phyloP scores from a whole-genome alignment of 2,329 filamentous ascomycete species.

The Claviceps monticola region DNA sequence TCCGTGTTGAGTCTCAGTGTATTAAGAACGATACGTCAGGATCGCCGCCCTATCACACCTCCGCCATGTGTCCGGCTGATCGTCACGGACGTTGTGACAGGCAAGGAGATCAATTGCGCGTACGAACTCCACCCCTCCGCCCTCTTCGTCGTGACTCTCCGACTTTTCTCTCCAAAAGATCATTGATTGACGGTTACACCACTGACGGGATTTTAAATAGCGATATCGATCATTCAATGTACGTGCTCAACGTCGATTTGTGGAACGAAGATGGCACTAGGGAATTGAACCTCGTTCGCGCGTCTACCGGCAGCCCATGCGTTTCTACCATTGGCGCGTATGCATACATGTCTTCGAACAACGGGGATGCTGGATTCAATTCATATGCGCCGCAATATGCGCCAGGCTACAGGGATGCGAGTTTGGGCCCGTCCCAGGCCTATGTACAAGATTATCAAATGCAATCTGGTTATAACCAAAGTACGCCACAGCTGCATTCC shows the following conservation, averaged over 20 bases:
- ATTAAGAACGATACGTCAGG: conserved; percentile 33
- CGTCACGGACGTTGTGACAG: conserved; percentile 59
- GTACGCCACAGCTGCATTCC: conserved; percentile 10
- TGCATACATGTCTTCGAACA: conserved; percentile 46
- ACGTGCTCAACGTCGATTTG: conserved; percentile 51
- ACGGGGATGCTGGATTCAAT: conserved; percentile 15
- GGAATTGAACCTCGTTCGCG: conserved; percentile 53
- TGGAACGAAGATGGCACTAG: conserved; percentile 51
- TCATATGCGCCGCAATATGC: conserved; percentile 22
- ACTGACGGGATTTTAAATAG: conserved; percentile 9
- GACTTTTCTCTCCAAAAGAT: too few species aligned
- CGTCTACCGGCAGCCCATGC: conserved; percentile 53
- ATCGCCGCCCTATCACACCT: conserved; percentile 88
- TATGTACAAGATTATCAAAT: conserved; percentile 21
- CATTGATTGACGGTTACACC: too few species aligned
- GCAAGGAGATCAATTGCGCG: conserved; percentile 75
- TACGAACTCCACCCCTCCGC: conserved; percentile 26
- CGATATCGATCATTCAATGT: conserved; percentile 26
- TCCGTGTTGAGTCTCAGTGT: not conserved
- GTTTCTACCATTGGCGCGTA: conserved; percentile 71
- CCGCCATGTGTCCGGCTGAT: conserved; percentile 81
- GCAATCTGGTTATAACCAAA: conserved; percentile 18
- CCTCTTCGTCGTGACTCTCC: too few species aligned
- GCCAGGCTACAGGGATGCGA: conserved; percentile 23
- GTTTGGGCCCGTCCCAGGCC: conserved; percentile 17